Base-by-base conservation (phyloP, 2,329 filamentous ascomycete species). In the Plenodomus lindquistii region DNA sequence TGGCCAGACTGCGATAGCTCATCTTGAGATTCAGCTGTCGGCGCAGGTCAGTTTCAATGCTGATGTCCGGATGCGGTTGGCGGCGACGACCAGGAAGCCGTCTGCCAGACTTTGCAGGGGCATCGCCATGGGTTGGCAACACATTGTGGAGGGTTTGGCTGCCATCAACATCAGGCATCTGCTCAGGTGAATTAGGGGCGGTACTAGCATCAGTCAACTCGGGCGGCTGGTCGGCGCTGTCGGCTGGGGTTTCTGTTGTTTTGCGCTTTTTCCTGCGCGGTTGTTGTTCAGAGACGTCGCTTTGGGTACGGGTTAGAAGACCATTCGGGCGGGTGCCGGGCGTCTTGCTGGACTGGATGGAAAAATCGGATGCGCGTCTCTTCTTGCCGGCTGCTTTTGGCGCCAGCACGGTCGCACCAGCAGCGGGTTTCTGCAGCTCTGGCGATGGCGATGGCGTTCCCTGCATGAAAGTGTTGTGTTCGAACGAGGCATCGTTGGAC, bases 1-100 rank as follows among this genome's bases (percentile, higher is more conserved):
- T 80, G 49, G 83, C 79, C 42, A 89, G 80, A 48, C 80, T 75
- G n/a, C 83, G 79, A 69, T 83, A 89, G 19, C 78, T 78, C 46
- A 83, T 82, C 69, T 86, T 86, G 60, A 89, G 76, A 59, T 87
- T 81, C 57, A 86, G 79, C 65, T 86, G 83, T 45, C 87, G 84
- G 42, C 77, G 72, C 55, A 80, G 66, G 46, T 75, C 72, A 15
- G 73, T 70, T 60, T 80, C 77, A 40, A 80, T 67, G 44, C 73
- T 72, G 36, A 71, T 63, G 57, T 76, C 72, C 43, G 74, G 59
- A 71, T 80, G 75, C 44, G 74, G 74, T 52, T 77, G 77, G 63
- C 77, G 70, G 38, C 77, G 69, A 52, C 77, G 70, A 47, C 76
- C 77, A 43, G 73, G 73, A 44, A 75, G 58, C 36, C 67, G 68